Evolutionary conservation across 164 flowering plant genomes (phyloP).

Genomic region (Akebia trifoliata): DNA sequence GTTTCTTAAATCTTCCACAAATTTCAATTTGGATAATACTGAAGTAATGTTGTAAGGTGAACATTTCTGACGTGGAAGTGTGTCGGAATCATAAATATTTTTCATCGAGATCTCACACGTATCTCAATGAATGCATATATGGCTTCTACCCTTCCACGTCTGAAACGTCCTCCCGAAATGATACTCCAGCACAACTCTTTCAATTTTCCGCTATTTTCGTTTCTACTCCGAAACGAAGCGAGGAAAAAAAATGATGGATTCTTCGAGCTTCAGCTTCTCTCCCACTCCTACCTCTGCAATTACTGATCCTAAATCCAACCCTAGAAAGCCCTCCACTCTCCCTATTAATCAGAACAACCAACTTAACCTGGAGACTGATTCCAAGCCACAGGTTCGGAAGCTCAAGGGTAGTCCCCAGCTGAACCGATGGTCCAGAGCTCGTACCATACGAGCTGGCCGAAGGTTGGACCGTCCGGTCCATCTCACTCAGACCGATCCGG

Average conservation of each 20-base stretch:
- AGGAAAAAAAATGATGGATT: neutral
- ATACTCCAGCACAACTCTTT: too few species aligned
- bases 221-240: too few species aligned
- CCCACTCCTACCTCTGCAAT: constrained; percentile 8
- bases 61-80: too few species aligned
- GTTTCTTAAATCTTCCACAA: too few species aligned
- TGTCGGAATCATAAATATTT: too few species aligned
- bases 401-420: constrained; percentile 54
- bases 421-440: constrained; percentile 80
- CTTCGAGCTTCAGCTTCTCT: constrained; percentile 6
- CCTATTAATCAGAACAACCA: neutral
- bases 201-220: too few species aligned
- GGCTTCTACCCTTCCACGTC: too few species aligned
- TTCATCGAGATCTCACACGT: too few species aligned
- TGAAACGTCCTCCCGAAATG: too few species aligned
- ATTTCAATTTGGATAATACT: too few species aligned
- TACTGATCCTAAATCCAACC: constrained; percentile 16
- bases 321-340: constrained; percentile 7
- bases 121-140: too few species aligned
- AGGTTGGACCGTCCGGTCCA: constrained; percentile 48
- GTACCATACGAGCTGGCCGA: constrained; percentile 68
- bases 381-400: constrained; percentile 30
- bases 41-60: too few species aligned
- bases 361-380: constrained; percentile 11
- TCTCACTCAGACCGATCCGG: constrained; percentile 8